Base-by-base conservation (phyloP, 1,139 yeast genomes). In the Suhomyces kunorum region DNA sequence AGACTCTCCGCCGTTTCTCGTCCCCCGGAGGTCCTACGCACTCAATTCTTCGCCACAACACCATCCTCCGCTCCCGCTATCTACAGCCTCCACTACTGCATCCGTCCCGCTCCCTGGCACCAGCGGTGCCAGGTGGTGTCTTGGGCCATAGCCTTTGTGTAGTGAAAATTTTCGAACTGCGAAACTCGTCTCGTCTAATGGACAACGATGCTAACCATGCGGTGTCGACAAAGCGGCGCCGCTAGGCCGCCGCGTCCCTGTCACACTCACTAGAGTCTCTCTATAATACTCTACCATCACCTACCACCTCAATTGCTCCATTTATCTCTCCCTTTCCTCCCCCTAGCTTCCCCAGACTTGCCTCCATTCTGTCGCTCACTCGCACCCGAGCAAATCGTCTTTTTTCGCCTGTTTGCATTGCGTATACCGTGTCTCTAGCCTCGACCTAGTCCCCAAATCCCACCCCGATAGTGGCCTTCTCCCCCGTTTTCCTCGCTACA, bases 101-200 rank as follows among this genome's bases (percentile, higher is more conserved):
- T 4, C 28, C 15, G 8, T 9, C 12, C 15, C 20, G 22, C 13
- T 6, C 15, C 31, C 31, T 28, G 31, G 13, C 12, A n/a, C 6
- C 31, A n/a, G n/a, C n/a, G n/a, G n/a, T n/a, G n/a, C n/a, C n/a
- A n/a, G n/a, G n/a, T n/a, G n/a, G n/a, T n/a, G n/a, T n/a, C n/a
- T n/a, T n/a, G n/a, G n/a, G n/a, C n/a, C n/a, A n/a, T n/a, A n/a
- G 13, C 24, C 32, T 29, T 29, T 29, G 32, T 29, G 32, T 31
- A 22, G 34, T 28, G 34, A 32, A 33, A 32, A 38, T 38, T 32
- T 38, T 38, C 18, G 22, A 7, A n/a, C n/a, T 20, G 24, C 24
- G 24, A n/a, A 9, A n/a, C 29, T 11, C 3, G 14, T 28, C 39
- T 39, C 43, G 43, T 39, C 43, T 39, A 39, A 32, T 20, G 28